Evolutionary conservation across 305 asterid species (phyloP).

Genomic region (Fraxinus xanthoxyloides): DNA sequence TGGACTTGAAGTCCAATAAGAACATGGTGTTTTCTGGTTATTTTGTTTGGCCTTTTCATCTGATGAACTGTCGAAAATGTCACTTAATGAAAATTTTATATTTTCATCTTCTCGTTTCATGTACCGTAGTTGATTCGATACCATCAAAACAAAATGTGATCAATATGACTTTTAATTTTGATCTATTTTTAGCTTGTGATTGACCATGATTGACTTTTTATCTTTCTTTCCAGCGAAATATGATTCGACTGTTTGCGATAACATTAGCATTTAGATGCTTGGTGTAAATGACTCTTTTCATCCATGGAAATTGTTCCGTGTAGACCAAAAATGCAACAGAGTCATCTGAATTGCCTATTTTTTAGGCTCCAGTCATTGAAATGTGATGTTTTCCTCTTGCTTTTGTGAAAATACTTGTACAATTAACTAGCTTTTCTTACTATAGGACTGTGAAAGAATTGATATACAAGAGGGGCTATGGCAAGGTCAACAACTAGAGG

Average conservation of each 20-base stretch:
- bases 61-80: conserved; percentile 1
- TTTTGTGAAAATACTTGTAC: not conserved
- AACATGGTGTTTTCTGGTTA: not conserved
- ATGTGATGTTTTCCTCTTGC: not conserved
- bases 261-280: not conserved
- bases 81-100: not conserved
- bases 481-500: no score
- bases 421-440: not conserved
- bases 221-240: not conserved
- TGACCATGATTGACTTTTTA: not conserved
- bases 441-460: not conserved
- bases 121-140: not conserved
- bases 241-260: not conserved
- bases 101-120: not conserved
- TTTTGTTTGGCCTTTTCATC: not conserved
- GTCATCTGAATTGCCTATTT: not conserved
- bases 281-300: not conserved
- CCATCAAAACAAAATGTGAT: not conserved
- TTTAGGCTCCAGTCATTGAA: not conserved
- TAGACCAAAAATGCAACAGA: not conserved
- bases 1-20: not conserved
- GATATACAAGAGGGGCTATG: no score
- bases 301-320: not conserved
- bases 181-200: not conserved
- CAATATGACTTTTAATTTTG: not conserved